Conservation (phyloP, 75 land plant genomes). For the Sequoia sempervirens region DNA sequence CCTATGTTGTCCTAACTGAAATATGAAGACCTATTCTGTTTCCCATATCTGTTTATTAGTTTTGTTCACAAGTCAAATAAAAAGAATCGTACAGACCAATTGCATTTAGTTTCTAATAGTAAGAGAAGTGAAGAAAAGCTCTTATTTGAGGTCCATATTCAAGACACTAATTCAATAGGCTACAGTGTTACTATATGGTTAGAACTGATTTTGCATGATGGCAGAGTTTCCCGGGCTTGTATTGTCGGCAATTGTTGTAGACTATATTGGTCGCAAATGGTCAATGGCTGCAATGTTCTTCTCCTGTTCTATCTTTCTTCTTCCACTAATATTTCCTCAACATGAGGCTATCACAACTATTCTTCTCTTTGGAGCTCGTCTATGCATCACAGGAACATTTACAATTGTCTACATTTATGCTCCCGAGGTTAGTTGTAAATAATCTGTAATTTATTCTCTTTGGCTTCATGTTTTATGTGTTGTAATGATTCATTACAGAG, state of each 20-base stretch:
- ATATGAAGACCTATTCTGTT: background rate
- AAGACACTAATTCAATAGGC: background rate
- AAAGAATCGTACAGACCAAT: background rate
- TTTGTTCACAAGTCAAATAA: conserved; percentile 27
- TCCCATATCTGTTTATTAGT: background rate
- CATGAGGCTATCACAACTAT: conserved; percentile 45
- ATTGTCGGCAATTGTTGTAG: conserved; percentile 65
- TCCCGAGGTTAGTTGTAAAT: conserved; percentile 63
- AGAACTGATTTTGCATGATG: background rate
- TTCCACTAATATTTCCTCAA: conserved; percentile 60
- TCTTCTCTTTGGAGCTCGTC: conserved; percentile 76
- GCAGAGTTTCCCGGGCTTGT: conserved; percentile 87
- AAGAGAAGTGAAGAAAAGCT: background rate
- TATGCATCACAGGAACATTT: conserved; percentile 75
- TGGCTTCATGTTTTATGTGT: background rate
- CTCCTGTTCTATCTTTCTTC: conserved; percentile 53
- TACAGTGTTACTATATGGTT: background rate
- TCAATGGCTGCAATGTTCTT: conserved; percentile 85
- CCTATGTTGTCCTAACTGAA: background rate
- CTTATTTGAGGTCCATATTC: background rate
- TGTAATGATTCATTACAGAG: background rate
- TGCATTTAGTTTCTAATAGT: background rate
- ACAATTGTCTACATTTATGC: conserved; percentile 87
- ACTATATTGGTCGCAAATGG: conserved; percentile 67
- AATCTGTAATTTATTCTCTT: background rate